Percentiles rank a stretch among this genome's conserved stretches.
Evolutionary conservation across 2,329 filamentous ascomycete genomes (phyloP).

Genomic region (Talaromyces funiculosus): DNA sequence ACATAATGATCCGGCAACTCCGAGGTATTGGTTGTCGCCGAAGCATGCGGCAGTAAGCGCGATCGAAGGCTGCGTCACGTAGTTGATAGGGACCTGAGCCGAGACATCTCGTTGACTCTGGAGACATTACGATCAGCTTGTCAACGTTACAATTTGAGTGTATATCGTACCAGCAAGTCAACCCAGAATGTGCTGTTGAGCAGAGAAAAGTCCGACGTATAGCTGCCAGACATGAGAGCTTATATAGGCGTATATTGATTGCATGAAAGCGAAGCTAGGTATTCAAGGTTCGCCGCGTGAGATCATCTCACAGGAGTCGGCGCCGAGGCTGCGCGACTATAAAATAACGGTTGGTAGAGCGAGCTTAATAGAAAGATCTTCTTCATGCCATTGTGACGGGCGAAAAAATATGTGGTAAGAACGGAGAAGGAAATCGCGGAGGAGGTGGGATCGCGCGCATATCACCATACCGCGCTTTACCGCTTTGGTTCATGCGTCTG

Average conservation of each 20-base stretch:
- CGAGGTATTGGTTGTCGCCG: slow-evolving; percentile 48
- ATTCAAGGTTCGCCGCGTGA: not conserved
- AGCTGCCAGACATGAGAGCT: slow-evolving; percentile 13
- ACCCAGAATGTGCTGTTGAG: slow-evolving; percentile 14
- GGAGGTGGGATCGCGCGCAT: not conserved
- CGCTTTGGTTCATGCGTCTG: slow-evolving; percentile 3
- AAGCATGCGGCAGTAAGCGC: slow-evolving; percentile 57
- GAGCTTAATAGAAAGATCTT: not conserved
- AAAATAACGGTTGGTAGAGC: not conserved
- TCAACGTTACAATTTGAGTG: not conserved
- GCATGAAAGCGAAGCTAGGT: not conserved
- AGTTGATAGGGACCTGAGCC: slow-evolving; percentile 57
- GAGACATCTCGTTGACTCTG: slow-evolving; percentile 60
- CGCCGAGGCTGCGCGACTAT: not conserved
- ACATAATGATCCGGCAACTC: slow-evolving; percentile 48
- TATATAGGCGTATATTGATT: too few relatives aligned
- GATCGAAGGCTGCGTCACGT: slow-evolving; percentile 52
- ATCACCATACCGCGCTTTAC: slow-evolving; percentile 7
- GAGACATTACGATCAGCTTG: not conserved
- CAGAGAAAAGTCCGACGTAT: slow-evolving; percentile 9
- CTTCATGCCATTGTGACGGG: not conserved
- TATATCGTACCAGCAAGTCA: slow-evolving; percentile 5
- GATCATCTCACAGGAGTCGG: not conserved
- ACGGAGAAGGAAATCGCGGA: not conserved
- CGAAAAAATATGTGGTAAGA: not conserved